Evolutionary conservation across 208 protist genomes (phyloP).

Genomic region (Tritrichomonas musculus): DNA sequence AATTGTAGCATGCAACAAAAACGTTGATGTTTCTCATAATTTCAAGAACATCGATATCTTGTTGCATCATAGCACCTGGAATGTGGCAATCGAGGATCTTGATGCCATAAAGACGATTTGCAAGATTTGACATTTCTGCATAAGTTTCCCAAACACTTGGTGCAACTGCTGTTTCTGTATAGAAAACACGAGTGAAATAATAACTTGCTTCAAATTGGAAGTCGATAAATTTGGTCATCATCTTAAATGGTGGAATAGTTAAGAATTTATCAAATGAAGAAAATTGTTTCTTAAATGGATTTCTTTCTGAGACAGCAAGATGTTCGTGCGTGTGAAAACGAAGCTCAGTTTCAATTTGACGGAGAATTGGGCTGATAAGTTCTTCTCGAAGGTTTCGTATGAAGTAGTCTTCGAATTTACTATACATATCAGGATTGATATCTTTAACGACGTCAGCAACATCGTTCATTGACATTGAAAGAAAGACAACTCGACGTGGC

Average conservation of each 20-base stretch:
- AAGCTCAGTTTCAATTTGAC: background rate
- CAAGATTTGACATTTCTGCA: background rate
- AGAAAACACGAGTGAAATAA: constrained; percentile 15
- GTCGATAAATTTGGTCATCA: background rate
- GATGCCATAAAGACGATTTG: background rate
- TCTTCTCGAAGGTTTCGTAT: background rate
- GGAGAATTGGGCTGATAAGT: background rate
- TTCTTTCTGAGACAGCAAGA: background rate
- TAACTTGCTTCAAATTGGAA: background rate
- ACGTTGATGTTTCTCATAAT: constrained; percentile 92
- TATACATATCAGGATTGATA: background rate
- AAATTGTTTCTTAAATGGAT: constrained; percentile 24
- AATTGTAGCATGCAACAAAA: constrained; percentile 86
- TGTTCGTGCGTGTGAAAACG: constrained; percentile 19
- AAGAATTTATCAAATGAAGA: constrained; percentile 17
- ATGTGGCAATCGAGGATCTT: background rate
- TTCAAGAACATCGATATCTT: constrained; percentile 82
- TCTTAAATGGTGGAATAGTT: background rate
- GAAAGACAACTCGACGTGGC: background rate
- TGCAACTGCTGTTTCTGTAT: constrained; percentile 5
- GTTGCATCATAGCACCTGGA: background rate
- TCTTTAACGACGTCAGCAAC: background rate
- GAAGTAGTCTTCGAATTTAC: background rate
- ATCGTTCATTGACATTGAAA: background rate
- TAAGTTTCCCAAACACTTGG: constrained; percentile 20